phyloP scores from a whole-genome alignment of 2,329 filamentous ascomycete species.

The Alternaria dauci region DNA sequence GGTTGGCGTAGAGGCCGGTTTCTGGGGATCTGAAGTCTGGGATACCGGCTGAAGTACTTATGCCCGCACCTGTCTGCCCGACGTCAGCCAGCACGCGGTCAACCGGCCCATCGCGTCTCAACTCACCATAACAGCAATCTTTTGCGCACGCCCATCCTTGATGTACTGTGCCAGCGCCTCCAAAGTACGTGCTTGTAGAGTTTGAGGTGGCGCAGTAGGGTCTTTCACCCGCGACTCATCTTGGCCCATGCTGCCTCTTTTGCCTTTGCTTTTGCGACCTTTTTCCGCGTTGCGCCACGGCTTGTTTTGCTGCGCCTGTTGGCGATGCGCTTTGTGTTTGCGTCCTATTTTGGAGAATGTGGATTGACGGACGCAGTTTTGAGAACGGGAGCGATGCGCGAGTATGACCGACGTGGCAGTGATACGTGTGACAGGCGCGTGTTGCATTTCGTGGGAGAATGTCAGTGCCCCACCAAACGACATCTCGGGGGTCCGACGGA shows the following conservation, averaged over 20 bases:
- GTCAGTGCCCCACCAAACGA: constrained; percentile 12
- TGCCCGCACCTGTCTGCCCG: constrained; percentile 79
- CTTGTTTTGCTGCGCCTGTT: constrained; percentile 45
- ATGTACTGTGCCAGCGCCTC: constrained; percentile 83
- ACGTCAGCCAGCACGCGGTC: constrained; percentile 18
- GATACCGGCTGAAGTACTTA: constrained; percentile 77
- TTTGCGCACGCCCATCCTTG: constrained; percentile 69
- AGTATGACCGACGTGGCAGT: constrained; percentile 7
- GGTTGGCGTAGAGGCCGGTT: constrained; percentile 92
- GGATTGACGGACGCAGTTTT: not conserved
- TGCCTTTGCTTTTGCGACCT: constrained; percentile 36
- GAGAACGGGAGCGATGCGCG: not conserved
- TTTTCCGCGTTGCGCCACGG: constrained; percentile 41
- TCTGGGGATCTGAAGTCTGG: constrained; percentile 95
- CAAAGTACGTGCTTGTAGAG: constrained; percentile 73
- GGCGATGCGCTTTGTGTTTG: constrained; percentile 57
- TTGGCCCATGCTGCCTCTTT: constrained; percentile 77
- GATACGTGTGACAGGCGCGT: not conserved
- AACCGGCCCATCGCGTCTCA: not conserved
- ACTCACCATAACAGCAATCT: constrained; percentile 80
- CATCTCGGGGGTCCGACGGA: constrained; percentile 15
- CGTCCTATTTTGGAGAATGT: constrained; percentile 58
- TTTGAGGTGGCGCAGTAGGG: constrained; percentile 69
- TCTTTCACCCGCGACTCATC: constrained; percentile 77
- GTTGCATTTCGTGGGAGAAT: constrained; percentile 5